phyloP scores from a whole-genome alignment of 192 early-diverging fungal species.

The Umbelopsis isabellina region DNA sequence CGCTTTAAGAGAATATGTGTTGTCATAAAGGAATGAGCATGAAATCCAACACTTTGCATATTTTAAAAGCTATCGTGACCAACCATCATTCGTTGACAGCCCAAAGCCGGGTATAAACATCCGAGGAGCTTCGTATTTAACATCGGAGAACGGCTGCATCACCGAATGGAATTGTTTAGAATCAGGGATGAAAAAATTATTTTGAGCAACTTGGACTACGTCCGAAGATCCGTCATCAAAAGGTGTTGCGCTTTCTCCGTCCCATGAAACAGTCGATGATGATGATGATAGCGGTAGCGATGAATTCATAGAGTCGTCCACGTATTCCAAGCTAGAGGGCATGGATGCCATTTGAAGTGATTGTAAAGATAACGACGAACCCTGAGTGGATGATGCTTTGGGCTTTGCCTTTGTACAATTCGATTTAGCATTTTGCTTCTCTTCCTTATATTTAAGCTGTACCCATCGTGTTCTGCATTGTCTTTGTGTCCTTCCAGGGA shows the following conservation, averaged over 20 bases:
- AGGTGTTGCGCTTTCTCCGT: not conserved
- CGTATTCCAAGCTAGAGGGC: not conserved
- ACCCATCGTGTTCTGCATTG: constrained; percentile 67
- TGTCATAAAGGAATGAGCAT: too few relatives aligned
- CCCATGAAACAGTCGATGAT: constrained; percentile 12
- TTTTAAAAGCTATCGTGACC: not conserved
- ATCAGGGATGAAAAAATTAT: not conserved
- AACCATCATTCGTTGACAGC: not conserved
- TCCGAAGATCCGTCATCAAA: constrained; percentile 6
- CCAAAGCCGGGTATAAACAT: constrained; percentile 14
- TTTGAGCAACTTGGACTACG: not conserved
- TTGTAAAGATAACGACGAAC: not conserved
- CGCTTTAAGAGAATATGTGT: too few relatives aligned
- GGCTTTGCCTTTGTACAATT: not conserved
- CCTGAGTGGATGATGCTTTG: not conserved
- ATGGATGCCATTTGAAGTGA: not conserved
- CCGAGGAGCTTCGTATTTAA: constrained; percentile 1
- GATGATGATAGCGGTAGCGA: constrained; percentile 3
- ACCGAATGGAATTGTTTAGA: constrained; percentile 1
- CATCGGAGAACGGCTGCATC: constrained; percentile 4
- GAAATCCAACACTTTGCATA: not conserved
- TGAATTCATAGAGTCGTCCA: not conserved
- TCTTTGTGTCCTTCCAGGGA: constrained; percentile 58
- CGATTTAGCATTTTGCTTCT: constrained; percentile 27
- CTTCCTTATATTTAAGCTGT: constrained; percentile 50